A percentile compares a stretch with the other conserved stretches of the same genome.
Conservation (phyloP, 441 rosid genomes). For the Erodium texanum region DNA sequence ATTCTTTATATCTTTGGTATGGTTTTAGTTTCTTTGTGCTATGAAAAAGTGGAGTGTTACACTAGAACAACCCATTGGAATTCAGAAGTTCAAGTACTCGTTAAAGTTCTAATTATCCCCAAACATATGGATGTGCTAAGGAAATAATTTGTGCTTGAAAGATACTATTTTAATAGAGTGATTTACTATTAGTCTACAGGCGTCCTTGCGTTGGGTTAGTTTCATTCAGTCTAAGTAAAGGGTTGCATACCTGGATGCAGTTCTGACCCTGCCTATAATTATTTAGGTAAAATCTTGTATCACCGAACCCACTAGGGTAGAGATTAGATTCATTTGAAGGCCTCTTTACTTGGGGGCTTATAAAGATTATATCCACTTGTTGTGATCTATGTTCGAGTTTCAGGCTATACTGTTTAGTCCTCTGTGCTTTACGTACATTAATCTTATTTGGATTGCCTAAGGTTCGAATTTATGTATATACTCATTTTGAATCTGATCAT, state of each 20-base stretch:
- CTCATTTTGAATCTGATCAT: neutral
- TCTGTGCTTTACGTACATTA: neutral
- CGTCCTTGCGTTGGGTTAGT: neutral
- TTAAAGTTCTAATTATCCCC: neutral
- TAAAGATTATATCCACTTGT: neutral
- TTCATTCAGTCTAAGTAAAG: neutral
- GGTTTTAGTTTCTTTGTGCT: neutral
- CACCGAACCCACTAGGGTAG: neutral
- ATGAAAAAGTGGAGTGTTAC: neutral
- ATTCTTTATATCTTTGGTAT: neutral
- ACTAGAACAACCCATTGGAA: neutral
- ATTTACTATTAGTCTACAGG: neutral
- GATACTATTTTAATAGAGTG: neutral
- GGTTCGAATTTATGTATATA: neutral
- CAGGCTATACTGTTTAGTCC: neutral
- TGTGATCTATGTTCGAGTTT: neutral
- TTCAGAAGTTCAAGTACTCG: neutral
- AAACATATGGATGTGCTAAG: neutral
- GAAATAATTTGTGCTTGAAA: neutral
- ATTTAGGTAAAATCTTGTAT: neutral
- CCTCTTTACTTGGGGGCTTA: neutral
- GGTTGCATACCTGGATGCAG: neutral
- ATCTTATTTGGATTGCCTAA: neutral
- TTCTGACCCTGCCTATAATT: neutral
- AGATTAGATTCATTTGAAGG: neutral